Base-by-base conservation (phyloP, 2,329 filamentous ascomycete species). In the Lachnellula cervina region DNA sequence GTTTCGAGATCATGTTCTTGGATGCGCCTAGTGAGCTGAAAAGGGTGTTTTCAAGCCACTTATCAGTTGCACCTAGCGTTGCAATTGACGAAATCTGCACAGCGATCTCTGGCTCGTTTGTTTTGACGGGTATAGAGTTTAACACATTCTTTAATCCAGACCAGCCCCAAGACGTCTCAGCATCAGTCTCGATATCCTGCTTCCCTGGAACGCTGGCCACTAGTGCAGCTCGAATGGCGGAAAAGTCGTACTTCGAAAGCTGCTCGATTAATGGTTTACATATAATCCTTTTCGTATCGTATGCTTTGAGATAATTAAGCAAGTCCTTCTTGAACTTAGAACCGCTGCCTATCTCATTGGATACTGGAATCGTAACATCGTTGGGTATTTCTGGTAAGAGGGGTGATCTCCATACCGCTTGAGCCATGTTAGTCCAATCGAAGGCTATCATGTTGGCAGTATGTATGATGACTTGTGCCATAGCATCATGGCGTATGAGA, bases 361-460 rank as follows among this genome's bases (percentile, higher is more conserved):
- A 40, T 17, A 63, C 58, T 5, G 56, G 4, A 6, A 51, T 4
- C 8, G 32, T n/a, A 21, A 49, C 5, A 2, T 25, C 42, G 1
- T 14, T 16, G 14, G 37, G 28, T n/a, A 58, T 44, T 28, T 56
- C 35, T 0, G 88, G 84, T 1, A 96, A 80, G 1, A 81, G 68
- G 0, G 89, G 89, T 0, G 89, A 93, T 49, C 74, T 77, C 91
- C 91, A 96, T 5, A 89, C 81, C 1, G 83, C 90, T 69, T 96
- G 90, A 0, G 86, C 88, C 88, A 96, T 89, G 63, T 94, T 94
- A 1, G 77, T 80, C 91, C 91, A 96, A 69, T 96, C 91, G 54
- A 86, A 84, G 4, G 79, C 68, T n/a, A 96, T 93, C 87, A 96
- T 90, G 64, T 96, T 96, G 17, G 91, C 90, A 0, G 91, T 96